Percentiles rank a stretch among this genome's conserved stretches.
Conservation (phyloP, 495 filamentous ascomycete genomes). For the Penicillium mononematosum region DNA sequence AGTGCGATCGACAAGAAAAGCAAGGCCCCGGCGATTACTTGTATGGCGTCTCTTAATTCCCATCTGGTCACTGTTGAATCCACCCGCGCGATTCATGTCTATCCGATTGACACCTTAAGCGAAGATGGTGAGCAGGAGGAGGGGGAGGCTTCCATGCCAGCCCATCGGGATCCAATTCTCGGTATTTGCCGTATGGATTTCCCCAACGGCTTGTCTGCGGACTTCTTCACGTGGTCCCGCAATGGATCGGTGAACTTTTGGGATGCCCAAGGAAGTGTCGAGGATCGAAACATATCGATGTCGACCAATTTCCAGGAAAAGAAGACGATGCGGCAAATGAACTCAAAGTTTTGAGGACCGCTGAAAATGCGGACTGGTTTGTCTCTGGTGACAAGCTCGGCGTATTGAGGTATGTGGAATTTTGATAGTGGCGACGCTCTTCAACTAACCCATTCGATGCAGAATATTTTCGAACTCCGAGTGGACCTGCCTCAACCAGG, state of each 20-base stretch:
- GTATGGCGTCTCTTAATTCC: constrained; percentile 67
- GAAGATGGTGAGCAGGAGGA: constrained; percentile 35
- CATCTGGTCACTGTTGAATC: constrained; percentile 75
- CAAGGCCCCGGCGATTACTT: constrained; percentile 47
- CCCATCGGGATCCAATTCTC: constrained; percentile 74
- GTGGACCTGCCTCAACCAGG: constrained; percentile 56
- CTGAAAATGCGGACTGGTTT: constrained; percentile 59
- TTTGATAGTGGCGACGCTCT: constrained; percentile 3
- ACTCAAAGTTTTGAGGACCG: constrained; percentile 65
- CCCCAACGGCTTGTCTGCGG: constrained; percentile 57
- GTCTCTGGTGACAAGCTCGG: constrained; percentile 84
- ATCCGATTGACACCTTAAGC: constrained; percentile 32
- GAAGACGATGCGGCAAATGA: constrained; percentile 70
- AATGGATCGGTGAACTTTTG: constrained; percentile 78
- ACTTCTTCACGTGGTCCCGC: constrained; percentile 85
- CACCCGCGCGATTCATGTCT: constrained; percentile 69
- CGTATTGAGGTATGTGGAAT: constrained; percentile 62
- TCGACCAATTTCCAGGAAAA: constrained; percentile 61
- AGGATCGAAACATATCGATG: constrained; percentile 59
- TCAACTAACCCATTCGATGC: constrained; percentile 19
- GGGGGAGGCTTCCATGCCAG: constrained; percentile 49
- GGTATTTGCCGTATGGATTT: constrained; percentile 64
- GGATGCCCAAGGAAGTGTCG: constrained; percentile 65
- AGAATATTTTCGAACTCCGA: constrained; percentile 47
- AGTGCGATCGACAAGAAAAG: constrained; percentile 24